Percentiles rank a stretch among this genome's conserved stretches.
Evolutionary conservation across 805 yeast genomes (phyloP).

Genomic region (Candida pseudoglaebosa): DNA sequence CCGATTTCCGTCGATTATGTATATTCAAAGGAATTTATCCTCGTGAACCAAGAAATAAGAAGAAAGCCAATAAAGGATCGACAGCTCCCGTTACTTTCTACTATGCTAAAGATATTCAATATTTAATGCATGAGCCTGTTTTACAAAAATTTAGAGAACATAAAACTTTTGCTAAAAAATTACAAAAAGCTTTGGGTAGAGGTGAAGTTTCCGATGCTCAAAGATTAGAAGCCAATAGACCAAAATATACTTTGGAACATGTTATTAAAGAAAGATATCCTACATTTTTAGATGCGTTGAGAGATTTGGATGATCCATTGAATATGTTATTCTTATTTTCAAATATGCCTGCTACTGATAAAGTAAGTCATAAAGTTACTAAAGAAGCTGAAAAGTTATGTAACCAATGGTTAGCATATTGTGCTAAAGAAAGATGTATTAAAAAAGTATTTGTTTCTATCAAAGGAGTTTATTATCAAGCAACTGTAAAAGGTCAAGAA

Average conservation of each 20-base stretch:
- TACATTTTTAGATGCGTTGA: slow-evolving; percentile 82
- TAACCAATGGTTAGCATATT: slow-evolving; percentile 93
- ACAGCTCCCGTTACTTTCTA: slow-evolving; percentile 95
- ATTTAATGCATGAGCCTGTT: slow-evolving; percentile 91
- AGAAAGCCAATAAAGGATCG: slow-evolving; percentile 97
- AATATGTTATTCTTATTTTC: slow-evolving; percentile 93
- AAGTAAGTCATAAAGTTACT: slow-evolving; percentile 75
- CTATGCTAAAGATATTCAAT: slow-evolving; percentile 90
- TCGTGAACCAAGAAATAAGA: slow-evolving; percentile 91
- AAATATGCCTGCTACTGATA: slow-evolving; percentile 90
- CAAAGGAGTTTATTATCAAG: slow-evolving; percentile 96
- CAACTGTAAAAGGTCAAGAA: slow-evolving; percentile 84
- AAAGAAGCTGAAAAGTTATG: slow-evolving; percentile 82
- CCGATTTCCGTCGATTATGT: slow-evolving; percentile 95
- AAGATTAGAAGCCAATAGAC: slow-evolving; percentile 74
- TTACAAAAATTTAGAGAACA: slow-evolving; percentile 90
- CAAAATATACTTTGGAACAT: slow-evolving; percentile 82
- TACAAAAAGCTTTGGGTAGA: slow-evolving; percentile 84
- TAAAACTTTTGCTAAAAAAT: slow-evolving; percentile 87
- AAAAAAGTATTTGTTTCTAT: slow-evolving; percentile 92
- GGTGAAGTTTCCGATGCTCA: slow-evolving; percentile 90
- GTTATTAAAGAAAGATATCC: slow-evolving; percentile 95
- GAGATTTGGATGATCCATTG: slow-evolving; percentile 93
- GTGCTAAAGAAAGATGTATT: slow-evolving; percentile 77
- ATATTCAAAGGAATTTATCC: slow-evolving; percentile 98